Percentiles rank a stretch among this genome's conserved stretches.
Evolutionary conservation across 2,329 filamentous ascomycete species (phyloP).

Genomic region (Coniochaeta sp.): DNA sequence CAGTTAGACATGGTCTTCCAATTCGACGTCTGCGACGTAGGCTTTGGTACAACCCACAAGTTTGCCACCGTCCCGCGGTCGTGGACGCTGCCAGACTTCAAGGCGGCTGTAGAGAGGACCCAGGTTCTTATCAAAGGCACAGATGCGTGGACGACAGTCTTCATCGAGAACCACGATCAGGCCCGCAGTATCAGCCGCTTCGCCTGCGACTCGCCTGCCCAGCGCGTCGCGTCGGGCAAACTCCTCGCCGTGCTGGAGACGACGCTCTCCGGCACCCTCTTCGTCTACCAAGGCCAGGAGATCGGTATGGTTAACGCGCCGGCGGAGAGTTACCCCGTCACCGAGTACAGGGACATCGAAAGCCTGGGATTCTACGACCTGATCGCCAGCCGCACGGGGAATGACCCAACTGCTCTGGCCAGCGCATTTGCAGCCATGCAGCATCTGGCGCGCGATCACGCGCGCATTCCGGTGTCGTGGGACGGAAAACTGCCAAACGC

Average conservation of each 20-base stretch:
- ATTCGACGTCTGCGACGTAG: constrained; percentile 49
- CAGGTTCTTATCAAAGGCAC: constrained; percentile 41
- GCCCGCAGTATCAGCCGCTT: constrained; percentile 53
- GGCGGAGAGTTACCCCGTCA: constrained; percentile 45
- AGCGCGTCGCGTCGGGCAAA: constrained; percentile 46
- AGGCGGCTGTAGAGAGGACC: background rate
- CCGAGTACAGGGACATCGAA: constrained; percentile 64
- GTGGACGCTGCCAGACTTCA: constrained; percentile 23
- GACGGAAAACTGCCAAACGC: constrained; percentile 42
- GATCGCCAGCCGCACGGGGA: constrained; percentile 27
- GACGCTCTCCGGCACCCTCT: constrained; percentile 55
- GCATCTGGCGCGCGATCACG: constrained; percentile 54
- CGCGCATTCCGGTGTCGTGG: constrained; percentile 68
- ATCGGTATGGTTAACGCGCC: constrained; percentile 61
- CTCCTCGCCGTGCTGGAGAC: constrained; percentile 51
- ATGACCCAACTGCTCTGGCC: constrained; percentile 22
- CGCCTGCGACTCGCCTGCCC: constrained; percentile 38
- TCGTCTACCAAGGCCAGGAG: constrained; percentile 66
- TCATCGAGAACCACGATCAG: constrained; percentile 58
- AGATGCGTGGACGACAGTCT: constrained; percentile 58
- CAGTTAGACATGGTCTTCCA: constrained; percentile 67
- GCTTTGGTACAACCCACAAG: constrained; percentile 4
- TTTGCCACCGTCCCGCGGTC: constrained; percentile 16
- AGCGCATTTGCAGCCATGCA: background rate
- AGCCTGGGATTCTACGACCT: constrained; percentile 43